Conservation (phyloP, 2,329 filamentous ascomycete species). For the Tympanopsis confertula region DNA sequence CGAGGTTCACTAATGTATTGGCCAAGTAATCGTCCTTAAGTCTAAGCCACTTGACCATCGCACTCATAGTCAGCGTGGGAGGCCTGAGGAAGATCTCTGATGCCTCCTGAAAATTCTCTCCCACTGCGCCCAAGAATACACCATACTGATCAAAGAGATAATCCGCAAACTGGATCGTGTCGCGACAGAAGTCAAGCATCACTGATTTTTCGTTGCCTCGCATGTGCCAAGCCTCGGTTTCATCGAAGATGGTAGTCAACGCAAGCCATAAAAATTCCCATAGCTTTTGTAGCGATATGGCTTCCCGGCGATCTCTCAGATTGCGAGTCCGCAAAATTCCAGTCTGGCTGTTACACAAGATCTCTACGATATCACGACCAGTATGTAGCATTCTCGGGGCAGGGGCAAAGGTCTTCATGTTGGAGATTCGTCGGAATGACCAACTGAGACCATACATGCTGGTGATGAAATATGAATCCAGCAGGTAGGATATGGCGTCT, state of each 20-base stretch:
- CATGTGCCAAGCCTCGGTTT: slow-evolving; percentile 74
- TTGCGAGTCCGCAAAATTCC: slow-evolving; percentile 28
- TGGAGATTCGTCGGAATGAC: slow-evolving; percentile 40
- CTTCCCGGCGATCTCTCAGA: slow-evolving; percentile 47
- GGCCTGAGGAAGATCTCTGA: slow-evolving; percentile 12
- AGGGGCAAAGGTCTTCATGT: slow-evolving; percentile 45
- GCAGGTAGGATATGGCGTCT: slow-evolving; percentile 48
- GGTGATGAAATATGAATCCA: slow-evolving; percentile 42
- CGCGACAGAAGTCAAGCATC: slow-evolving; percentile 88
- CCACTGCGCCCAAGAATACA: slow-evolving; percentile 48
- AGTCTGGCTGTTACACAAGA: slow-evolving; percentile 51
- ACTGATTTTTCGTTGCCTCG: slow-evolving; percentile 55
- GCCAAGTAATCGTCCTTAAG: slow-evolving; percentile 81
- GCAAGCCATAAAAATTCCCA: slow-evolving; percentile 80
- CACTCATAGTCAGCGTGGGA: slow-evolving; percentile 19
- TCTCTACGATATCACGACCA: slow-evolving; percentile 47
- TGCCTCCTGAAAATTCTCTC: slow-evolving; percentile 19
- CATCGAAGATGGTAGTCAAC: slow-evolving; percentile 68
- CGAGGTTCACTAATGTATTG: slow-evolving; percentile 67
- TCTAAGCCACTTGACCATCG: slow-evolving; percentile 73
- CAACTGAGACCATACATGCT: slow-evolving; percentile 42
- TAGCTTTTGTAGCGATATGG: slow-evolving; percentile 58
- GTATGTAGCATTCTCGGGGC: slow-evolving; percentile 48
- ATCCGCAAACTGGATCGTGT: slow-evolving; percentile 89
- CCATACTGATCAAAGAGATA: slow-evolving; percentile 74